Conservation (phyloP, 352 stramenopile genomes). For the Phytopythium montanum region DNA sequence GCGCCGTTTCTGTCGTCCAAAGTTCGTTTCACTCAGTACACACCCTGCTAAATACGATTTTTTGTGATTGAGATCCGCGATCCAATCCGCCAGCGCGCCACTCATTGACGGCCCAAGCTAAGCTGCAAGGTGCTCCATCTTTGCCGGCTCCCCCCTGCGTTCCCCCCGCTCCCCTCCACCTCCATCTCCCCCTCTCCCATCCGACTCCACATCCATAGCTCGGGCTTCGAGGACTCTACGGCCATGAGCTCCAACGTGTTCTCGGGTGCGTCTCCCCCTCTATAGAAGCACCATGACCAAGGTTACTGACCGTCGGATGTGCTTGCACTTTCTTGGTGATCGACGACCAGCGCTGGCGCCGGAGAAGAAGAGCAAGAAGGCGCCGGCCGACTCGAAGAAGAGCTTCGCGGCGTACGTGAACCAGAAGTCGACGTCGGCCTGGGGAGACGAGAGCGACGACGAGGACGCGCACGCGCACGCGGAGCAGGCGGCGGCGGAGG, state of each 20-base stretch:
- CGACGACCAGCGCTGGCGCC: conserved; percentile 38
- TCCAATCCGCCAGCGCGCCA: background rate
- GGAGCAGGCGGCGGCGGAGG: conserved; percentile 9
- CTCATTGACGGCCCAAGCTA: background rate
- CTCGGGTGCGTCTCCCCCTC: conserved; percentile 8
- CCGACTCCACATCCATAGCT: background rate
- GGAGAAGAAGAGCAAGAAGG: conserved; percentile 71
- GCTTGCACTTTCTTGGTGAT: no score
- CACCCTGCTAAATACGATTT: background rate
- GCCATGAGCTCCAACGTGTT: conserved; percentile 38
- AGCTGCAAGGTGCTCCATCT: background rate
- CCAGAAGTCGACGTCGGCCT: conserved; percentile 61
- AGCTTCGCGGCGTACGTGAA: conserved; percentile 71
- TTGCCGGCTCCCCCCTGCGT: background rate
- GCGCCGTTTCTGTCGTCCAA: background rate
- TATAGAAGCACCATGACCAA: background rate
- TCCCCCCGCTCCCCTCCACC: background rate
- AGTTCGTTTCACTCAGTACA: background rate
- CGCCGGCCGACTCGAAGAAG: conserved; percentile 35
- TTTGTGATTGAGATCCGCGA: background rate
- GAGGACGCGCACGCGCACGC: conserved; percentile 58
- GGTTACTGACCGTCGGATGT: no score
- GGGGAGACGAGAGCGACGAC: conserved; percentile 71
- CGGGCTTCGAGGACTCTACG: background rate
- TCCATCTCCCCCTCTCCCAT: background rate